Evolutionary conservation across 176 grass and related monocot genomes (phyloP), one percentile per base, ranked within the genome.

Genomic region (Thinopyrum elongatum): DNA sequence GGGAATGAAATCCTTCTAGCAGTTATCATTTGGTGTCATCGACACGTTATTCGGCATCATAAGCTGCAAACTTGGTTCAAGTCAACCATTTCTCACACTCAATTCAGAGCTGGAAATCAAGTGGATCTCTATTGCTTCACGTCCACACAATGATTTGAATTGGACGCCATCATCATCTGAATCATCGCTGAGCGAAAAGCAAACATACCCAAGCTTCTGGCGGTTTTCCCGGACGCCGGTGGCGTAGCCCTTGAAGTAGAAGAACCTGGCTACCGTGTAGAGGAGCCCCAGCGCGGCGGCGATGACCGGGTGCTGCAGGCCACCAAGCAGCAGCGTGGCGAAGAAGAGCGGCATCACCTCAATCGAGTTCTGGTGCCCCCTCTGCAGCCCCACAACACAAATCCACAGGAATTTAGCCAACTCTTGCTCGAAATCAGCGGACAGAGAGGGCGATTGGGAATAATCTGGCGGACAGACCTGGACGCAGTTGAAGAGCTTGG

Each of bases 181-280:
- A 68, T 46, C 44, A 46, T 4, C 44, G 12, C 44, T 46, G 44
- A 46, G 3, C 44, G 12, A 46, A 46, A 46, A 82, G 17, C 49
- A 53, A 57, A 78, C 62, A 65, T 92, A 99, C 97, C 92, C 97
- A 82, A 95, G 85, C 88, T 94, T 99, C 77, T 93, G 70, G 36
- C 97, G 94, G 79, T 92, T 99, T 1, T 94, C 91, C 1, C 94
- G 97, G 65, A 91, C 59, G 22, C 97, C 97, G 41, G 91, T 91
- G 79, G 97, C 46, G 70, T 99, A 99, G 71, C 94, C 92, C 92
- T 91, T 99, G 88, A 99, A 99, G 88, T 99, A 99, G 86, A 99
- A 96, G 92, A 92, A 93, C 59, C 97, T 95, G 22, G 88, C 86
- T 22, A 99, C 68, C 2, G 30, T 88, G 92, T 99, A 99, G 55